A percentile compares a stretch with the other conserved stretches of the same genome.
Evolutionary conservation across 208 protist genomes (phyloP).

Genomic region (Angomonas ambiguus): DNA sequence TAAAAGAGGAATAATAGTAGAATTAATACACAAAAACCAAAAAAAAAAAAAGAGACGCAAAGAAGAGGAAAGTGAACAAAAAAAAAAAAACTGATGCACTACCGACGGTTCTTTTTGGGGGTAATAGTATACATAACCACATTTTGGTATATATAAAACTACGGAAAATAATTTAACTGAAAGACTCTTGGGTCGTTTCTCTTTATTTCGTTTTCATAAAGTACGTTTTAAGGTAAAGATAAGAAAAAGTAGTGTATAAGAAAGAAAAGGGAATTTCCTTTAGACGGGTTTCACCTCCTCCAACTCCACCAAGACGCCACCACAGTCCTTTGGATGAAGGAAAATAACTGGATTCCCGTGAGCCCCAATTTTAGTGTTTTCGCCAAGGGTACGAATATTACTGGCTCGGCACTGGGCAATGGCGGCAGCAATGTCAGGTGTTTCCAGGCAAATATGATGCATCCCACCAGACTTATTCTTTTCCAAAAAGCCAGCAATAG

Average conservation of each 20-base stretch:
- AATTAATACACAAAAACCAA: too few species aligned
- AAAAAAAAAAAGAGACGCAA: background rate
- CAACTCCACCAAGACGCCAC: constrained; percentile 90
- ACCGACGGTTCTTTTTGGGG: too few species aligned
- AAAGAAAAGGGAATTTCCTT: too few species aligned
- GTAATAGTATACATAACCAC: too few species aligned
- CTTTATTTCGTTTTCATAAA: too few species aligned
- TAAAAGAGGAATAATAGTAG: too few species aligned
- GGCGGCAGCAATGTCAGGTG: constrained; percentile 48
- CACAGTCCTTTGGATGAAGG: constrained; percentile 88
- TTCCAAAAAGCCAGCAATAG: constrained; percentile 86
- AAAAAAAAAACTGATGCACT: constrained; percentile 13
- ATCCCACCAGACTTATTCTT: constrained; percentile 91
- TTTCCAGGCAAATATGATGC: constrained; percentile 93
- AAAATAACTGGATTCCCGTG: constrained; percentile 94
- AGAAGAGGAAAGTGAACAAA: constrained; percentile 28
- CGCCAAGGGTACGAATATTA: constrained; percentile 72
- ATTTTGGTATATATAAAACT: too few species aligned
- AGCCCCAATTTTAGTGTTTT: constrained; percentile 90
- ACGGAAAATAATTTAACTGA: too few species aligned
- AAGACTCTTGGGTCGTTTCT: too few species aligned
- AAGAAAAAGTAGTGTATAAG: too few species aligned
- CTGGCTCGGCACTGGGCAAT: constrained; percentile 44
- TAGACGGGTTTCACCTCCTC: constrained; percentile 78
- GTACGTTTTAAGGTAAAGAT: too few species aligned